Evolutionary conservation across 768 basidiomycete genomes (phyloP).

Genomic region (Lentinula sp.): DNA sequence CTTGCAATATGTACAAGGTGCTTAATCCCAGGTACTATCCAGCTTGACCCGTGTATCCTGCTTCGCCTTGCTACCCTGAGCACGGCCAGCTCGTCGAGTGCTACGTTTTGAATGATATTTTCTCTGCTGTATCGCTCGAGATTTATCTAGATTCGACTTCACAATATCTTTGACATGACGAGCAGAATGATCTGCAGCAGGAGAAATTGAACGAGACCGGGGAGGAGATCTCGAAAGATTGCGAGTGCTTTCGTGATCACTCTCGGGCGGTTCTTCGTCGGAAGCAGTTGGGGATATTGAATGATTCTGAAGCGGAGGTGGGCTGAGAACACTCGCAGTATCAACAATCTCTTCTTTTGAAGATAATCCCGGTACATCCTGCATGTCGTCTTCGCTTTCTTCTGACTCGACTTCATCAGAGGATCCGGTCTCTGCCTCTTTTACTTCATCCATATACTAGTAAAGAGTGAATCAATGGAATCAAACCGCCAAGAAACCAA

Average conservation of each 20-base stretch:
- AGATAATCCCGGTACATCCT: slow-evolving; percentile 29
- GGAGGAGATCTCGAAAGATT: slow-evolving; percentile 46
- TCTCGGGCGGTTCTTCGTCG: neutral
- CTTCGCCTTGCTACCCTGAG: slow-evolving; percentile 83
- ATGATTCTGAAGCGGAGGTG: neutral
- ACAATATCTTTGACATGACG: slow-evolving; percentile 56
- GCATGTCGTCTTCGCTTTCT: slow-evolving; percentile 21
- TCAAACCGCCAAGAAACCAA: too few species aligned
- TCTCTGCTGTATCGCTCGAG: slow-evolving; percentile 55
- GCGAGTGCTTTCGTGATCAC: slow-evolving; percentile 11
- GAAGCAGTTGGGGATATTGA: neutral
- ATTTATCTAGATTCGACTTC: slow-evolving; percentile 51
- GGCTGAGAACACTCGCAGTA: slow-evolving; percentile 8
- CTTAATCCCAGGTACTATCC: slow-evolving; percentile 60
- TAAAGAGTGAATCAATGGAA: slow-evolving; percentile 14
- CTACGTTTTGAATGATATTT: slow-evolving; percentile 78
- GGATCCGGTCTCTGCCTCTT: slow-evolving; percentile 23
- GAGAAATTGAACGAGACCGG: slow-evolving; percentile 41
- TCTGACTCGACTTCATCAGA: slow-evolving; percentile 5
- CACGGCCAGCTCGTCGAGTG: slow-evolving; percentile 54
- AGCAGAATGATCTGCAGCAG: slow-evolving; percentile 29
- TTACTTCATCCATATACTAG: slow-evolving; percentile 56
- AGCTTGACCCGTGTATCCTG: slow-evolving; percentile 62
- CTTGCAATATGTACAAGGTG: neutral
- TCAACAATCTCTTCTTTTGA: slow-evolving; percentile 16